A percentile compares a stretch with the other conserved stretches of the same genome.
Evolutionary conservation across 2,329 filamentous ascomycete species (phyloP).

Genomic region (Blumeriella jaapii): DNA sequence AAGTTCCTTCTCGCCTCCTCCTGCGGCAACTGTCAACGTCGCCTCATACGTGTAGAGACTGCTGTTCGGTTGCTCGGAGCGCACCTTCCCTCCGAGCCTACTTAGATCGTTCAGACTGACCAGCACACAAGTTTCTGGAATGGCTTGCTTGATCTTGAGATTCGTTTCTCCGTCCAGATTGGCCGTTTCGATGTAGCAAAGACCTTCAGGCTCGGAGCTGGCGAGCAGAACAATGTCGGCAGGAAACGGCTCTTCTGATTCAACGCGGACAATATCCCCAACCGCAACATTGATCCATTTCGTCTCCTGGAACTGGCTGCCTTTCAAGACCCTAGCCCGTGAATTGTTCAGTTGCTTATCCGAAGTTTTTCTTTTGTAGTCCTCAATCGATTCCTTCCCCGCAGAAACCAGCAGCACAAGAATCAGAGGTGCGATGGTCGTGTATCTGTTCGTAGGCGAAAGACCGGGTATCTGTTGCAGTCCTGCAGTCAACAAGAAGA

Average conservation of each 20-base stretch:
- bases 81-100: conserved; percentile 72
- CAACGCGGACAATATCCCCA: conserved; percentile 83
- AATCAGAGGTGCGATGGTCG: conserved; percentile 86
- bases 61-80: conserved; percentile 95
- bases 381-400: conserved; percentile 87
- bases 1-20: conserved; percentile 87
- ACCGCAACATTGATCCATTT: conserved; percentile 92
- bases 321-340: conserved; percentile 70
- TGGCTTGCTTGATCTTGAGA: conserved; percentile 94
- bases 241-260: conserved; percentile 91
- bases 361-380: conserved; percentile 78
- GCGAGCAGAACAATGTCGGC: conserved; percentile 87
- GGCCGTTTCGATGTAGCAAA: conserved; percentile 98
- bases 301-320: conserved; percentile 72
- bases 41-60: conserved; percentile 98
- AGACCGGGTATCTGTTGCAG: conserved; percentile 93
- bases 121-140: conserved; percentile 80
- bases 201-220: conserved; percentile 89
- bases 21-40: conserved; percentile 79
- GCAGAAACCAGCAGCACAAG: conserved; percentile 92
- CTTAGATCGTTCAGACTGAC: conserved; percentile 82
- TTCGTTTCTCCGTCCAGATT: conserved; percentile 98
- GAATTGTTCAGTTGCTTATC: conserved; percentile 83
- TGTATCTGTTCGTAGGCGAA: conserved; percentile 90
- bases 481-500: conserved; percentile 94